Conservation (phyloP, 345 rosid species). For the Luvunga scandens region DNA sequence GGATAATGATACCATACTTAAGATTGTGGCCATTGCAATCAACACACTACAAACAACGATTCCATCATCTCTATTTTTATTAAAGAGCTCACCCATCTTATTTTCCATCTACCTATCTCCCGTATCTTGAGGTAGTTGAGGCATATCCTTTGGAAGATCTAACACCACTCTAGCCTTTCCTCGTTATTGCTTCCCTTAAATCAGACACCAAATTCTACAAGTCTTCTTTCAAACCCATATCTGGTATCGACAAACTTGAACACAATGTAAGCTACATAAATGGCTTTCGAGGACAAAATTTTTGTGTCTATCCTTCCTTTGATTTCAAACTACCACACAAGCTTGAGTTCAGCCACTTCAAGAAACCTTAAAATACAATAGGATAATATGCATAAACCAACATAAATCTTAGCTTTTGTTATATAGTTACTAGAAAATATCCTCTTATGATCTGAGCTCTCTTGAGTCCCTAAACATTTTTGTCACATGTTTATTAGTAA, state of each 20-base stretch:
- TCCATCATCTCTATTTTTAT: slow-evolving; percentile 31
- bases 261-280: slow-evolving; percentile 27
- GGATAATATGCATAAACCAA: too few species aligned
- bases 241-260: neutral
- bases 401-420: too few species aligned
- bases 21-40: too few species aligned
- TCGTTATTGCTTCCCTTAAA: neutral
- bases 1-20: too few species aligned
- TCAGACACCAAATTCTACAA: slow-evolving; percentile 5
- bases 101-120: slow-evolving; percentile 43
- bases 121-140: too few species aligned
- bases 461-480: too few species aligned
- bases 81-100: slow-evolving; percentile 40
- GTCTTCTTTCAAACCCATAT: slow-evolving; percentile 7
- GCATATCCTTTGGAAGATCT: neutral
- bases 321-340: slow-evolving; percentile 14
- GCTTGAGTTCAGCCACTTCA: slow-evolving; percentile 23
- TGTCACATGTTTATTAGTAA: too few species aligned
- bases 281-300: slow-evolving; percentile 18
- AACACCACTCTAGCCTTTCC: neutral
- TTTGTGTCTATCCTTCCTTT: slow-evolving; percentile 18
- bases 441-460: neutral
- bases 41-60: too few species aligned
- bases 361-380: slow-evolving; percentile 14
- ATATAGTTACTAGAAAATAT: too few species aligned